These are phyloP conservation scores for Solanum chacoense DNA, from an alignment of 305 asterid species.

Conservation along the genomic window DNA sequence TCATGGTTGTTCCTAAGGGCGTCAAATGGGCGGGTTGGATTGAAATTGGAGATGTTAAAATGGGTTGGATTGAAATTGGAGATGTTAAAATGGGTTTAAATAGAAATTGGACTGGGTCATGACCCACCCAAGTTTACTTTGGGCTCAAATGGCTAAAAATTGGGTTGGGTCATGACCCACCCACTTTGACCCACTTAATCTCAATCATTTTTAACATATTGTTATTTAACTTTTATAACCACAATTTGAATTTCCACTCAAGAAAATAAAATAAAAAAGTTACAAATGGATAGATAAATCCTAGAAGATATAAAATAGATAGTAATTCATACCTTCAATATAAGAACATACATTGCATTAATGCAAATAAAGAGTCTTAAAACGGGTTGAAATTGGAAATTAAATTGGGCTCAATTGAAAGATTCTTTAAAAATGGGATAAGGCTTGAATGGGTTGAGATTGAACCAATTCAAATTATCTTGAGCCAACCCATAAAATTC, in stretches of 20 bases:
- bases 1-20: not conserved
- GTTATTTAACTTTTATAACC: not conserved
- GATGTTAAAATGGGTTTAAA: too few species aligned
- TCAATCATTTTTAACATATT: not conserved
- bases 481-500: not conserved
- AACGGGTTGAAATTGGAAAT: not conserved
- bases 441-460: not conserved
- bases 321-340: not conserved
- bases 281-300: not conserved
- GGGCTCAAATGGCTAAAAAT: not conserved
- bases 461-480: not conserved
- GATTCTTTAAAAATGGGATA: not conserved
- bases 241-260: not conserved
- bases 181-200: not conserved
- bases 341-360: not conserved
- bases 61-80: too few species aligned
- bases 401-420: not conserved
- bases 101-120: not conserved
- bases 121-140: not conserved
- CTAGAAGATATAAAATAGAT: not conserved
- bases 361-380: not conserved
- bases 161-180: not conserved
- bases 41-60: too few species aligned
- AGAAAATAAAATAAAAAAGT: not conserved
- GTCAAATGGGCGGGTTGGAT: not conserved